Evolutionary conservation across 805 yeast genomes (phyloP).

Genomic region (Ogataea angusta): DNA sequence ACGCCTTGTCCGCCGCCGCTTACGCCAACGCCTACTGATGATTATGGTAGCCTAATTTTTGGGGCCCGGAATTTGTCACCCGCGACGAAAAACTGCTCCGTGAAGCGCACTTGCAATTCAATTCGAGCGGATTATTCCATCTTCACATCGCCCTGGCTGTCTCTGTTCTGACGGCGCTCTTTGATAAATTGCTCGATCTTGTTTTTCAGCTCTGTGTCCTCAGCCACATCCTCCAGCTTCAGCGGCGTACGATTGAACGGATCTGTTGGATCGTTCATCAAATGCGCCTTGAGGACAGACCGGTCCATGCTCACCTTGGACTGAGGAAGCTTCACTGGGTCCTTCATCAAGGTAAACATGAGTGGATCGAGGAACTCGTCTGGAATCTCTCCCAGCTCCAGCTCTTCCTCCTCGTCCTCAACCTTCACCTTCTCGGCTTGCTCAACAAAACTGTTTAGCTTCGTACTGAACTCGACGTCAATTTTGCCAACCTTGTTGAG

Average conservation of each 20-base stretch:
- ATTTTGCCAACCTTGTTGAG: slow-evolving; percentile 54
- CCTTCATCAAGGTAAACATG: slow-evolving; percentile 93
- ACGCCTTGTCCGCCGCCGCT: too few species aligned
- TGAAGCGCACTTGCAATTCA: neutral
- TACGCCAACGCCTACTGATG: too few species aligned
- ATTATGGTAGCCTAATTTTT: slow-evolving; percentile 5
- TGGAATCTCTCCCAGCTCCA: slow-evolving; percentile 89
- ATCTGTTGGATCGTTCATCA: slow-evolving; percentile 92
- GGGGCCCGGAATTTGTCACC: neutral
- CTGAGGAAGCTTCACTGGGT: slow-evolving; percentile 91
- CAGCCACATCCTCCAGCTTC: slow-evolving; percentile 81
- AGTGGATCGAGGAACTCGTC: slow-evolving; percentile 96
- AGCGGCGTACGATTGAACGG: slow-evolving; percentile 95
- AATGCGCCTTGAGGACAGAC: slow-evolving; percentile 88
- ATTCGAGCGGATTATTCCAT: slow-evolving; percentile 12
- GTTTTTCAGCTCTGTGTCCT: slow-evolving; percentile 64
- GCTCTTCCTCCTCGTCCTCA: slow-evolving; percentile 75
- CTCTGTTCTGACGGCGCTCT: slow-evolving; percentile 35
- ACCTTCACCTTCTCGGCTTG: slow-evolving; percentile 59
- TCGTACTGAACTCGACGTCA: slow-evolving; percentile 46
- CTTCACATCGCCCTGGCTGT: slow-evolving; percentile 25
- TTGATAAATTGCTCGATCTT: slow-evolving; percentile 58
- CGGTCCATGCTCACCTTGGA: slow-evolving; percentile 84
- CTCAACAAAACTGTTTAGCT: slow-evolving; percentile 54
- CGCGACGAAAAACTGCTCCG: neutral